Percentiles rank a stretch among this genome's conserved stretches.
These are phyloP conservation scores for Volutella citrinella DNA, from an alignment of 2,329 filamentous ascomycete species.

Conservation along the genomic window DNA sequence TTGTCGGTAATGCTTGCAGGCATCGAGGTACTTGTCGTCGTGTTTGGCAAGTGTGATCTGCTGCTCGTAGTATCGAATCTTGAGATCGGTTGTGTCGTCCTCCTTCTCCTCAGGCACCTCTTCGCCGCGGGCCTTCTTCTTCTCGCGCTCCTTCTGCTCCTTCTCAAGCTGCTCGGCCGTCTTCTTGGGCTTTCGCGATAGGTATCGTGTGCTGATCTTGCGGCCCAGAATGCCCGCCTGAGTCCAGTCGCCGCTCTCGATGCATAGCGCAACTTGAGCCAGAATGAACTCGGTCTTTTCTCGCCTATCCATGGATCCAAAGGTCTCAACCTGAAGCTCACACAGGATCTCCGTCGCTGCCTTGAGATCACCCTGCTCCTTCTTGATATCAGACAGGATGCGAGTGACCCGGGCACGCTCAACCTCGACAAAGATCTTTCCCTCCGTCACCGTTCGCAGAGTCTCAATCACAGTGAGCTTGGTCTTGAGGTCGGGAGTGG, in stretches of 20 bases:
- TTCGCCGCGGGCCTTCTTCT: slow-evolving; percentile 75
- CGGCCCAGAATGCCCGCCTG: slow-evolving; percentile 90
- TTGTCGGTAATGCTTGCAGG: slow-evolving; percentile 96
- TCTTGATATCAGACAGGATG: slow-evolving; percentile 97
- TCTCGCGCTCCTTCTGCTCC: slow-evolving; percentile 83
- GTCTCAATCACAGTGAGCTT: slow-evolving; percentile 96
- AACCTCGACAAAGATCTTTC: slow-evolving; percentile 99
- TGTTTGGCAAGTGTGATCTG: slow-evolving; percentile 95
- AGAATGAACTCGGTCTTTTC: slow-evolving; percentile 99
- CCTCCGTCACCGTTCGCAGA: slow-evolving; percentile 91
- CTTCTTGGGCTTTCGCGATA: slow-evolving; percentile 88
- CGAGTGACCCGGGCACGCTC: slow-evolving; percentile 93
- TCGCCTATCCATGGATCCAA: slow-evolving; percentile 93
- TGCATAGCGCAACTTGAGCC: slow-evolving; percentile 90
- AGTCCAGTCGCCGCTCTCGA: slow-evolving; percentile 93
- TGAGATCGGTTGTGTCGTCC: slow-evolving; percentile 93
- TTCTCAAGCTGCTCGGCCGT: slow-evolving; percentile 85
- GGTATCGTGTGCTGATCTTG: slow-evolving; percentile 95
- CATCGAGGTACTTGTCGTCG: slow-evolving; percentile 94
- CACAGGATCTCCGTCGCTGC: slow-evolving; percentile 90
- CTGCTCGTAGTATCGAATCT: slow-evolving; percentile 94
- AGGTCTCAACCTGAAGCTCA: slow-evolving; percentile 97
- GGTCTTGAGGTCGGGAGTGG: slow-evolving; percentile 77
- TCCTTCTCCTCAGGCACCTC: slow-evolving; percentile 75
- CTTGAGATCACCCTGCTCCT: slow-evolving; percentile 86